Conservation (phyloP, 768 basidiomycete species). For the Tephrocybe rancida region DNA sequence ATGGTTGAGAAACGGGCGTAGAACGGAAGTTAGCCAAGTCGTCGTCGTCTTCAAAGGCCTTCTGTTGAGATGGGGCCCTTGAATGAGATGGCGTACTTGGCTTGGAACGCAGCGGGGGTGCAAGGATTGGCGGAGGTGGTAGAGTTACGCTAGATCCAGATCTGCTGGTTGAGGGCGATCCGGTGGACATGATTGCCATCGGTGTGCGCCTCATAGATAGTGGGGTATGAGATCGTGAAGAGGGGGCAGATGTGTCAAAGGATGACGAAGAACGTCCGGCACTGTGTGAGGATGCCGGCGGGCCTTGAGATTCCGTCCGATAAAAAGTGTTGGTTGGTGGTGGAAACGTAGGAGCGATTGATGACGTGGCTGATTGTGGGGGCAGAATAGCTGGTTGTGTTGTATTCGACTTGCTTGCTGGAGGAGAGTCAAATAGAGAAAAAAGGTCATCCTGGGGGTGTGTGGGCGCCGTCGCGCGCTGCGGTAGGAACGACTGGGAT, state of each 20-base stretch:
- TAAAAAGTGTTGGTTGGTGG: not conserved
- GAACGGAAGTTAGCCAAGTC: slow-evolving; percentile 57
- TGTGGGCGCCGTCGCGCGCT: not conserved
- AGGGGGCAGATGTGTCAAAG: slow-evolving; percentile 11
- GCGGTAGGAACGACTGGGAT: not conserved
- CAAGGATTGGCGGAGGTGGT: slow-evolving; percentile 24
- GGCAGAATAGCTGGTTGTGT: slow-evolving; percentile 11
- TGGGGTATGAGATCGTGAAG: slow-evolving; percentile 15
- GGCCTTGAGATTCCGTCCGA: slow-evolving; percentile 5
- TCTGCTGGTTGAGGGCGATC: slow-evolving; percentile 20
- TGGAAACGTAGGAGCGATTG: not conserved
- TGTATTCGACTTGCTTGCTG: slow-evolving; percentile 9
- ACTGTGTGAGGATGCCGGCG: slow-evolving; percentile 3
- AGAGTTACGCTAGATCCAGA: slow-evolving; percentile 20
- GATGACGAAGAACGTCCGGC: slow-evolving; percentile 11
- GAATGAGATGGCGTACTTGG: slow-evolving; percentile 29
- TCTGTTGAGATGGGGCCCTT: slow-evolving; percentile 23
- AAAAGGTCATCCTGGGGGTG: slow-evolving; percentile 25
- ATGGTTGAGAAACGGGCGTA: slow-evolving; percentile 23
- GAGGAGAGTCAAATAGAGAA: slow-evolving; percentile 27
- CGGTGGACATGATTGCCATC: slow-evolving; percentile 34
- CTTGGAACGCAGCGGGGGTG: slow-evolving; percentile 23
- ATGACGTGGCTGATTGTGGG: not conserved
- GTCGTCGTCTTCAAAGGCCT: slow-evolving; percentile 37
- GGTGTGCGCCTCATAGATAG: slow-evolving; percentile 20